Conservation (phyloP, 2,329 filamentous ascomycete genomes). For the Parafenestella ontariensis region DNA sequence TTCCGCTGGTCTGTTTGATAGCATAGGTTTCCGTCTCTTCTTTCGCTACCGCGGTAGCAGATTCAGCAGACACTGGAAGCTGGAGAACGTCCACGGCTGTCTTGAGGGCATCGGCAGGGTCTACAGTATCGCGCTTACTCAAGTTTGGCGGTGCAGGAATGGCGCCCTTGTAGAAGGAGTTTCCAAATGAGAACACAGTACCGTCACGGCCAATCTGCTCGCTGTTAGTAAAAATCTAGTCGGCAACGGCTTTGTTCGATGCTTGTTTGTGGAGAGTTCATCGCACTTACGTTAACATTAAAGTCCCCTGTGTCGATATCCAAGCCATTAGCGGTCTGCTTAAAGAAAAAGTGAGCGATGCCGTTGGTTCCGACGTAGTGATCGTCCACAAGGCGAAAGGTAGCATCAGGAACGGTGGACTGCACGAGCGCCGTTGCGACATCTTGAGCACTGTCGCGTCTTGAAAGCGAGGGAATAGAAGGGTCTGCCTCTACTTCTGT, state of each 20-base stretch:
- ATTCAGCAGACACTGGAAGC: constrained; percentile 52
- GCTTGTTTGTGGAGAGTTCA: no score
- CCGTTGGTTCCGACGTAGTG: constrained; percentile 64
- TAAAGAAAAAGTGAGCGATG: constrained; percentile 65
- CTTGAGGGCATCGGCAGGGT: constrained; percentile 55
- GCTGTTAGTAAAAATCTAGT: background rate
- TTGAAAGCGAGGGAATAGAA: constrained; percentile 23
- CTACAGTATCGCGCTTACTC: constrained; percentile 52
- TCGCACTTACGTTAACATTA: constrained; percentile 63
- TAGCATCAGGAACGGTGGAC: constrained; percentile 42
- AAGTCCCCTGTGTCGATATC: constrained; percentile 69
- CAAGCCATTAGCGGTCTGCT: constrained; percentile 64
- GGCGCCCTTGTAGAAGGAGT: constrained; percentile 56
- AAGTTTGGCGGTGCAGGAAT: constrained; percentile 49
- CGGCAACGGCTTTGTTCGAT: background rate
- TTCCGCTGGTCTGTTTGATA: constrained; percentile 59
- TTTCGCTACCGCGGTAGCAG: constrained; percentile 50
- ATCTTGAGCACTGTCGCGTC: constrained; percentile 36
- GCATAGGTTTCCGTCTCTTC: constrained; percentile 49
- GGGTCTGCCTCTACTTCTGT: constrained; percentile 26
- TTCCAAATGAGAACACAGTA: constrained; percentile 65
- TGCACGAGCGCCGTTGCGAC: constrained; percentile 45
- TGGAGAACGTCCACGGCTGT: constrained; percentile 50
- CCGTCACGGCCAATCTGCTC: constrained; percentile 60
- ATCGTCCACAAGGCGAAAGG: constrained; percentile 61